Base-by-base conservation (phyloP, 768 basidiomycete genomes). In the Lentinula aciculospora region DNA sequence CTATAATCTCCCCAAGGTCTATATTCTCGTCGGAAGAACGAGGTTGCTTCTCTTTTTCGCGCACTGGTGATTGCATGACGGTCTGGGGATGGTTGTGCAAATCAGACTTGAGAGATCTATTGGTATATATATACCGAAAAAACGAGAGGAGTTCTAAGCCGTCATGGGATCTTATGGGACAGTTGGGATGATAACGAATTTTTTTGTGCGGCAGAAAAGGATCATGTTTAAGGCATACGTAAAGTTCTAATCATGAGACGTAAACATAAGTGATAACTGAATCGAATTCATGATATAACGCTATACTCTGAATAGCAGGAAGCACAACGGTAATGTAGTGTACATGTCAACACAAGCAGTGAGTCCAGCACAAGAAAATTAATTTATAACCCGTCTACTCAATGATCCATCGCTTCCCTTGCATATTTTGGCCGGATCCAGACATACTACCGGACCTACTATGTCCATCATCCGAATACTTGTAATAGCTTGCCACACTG, bases 401-500 rank as follows among this genome's bases (percentile, higher is more conserved):
- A 10, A 71, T 72, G 15, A 64, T 54, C 70, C 72, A 70, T n/a
- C 64, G 65, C 54, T 59, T 69, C 9, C 49, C 54, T 34, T 57
- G 62, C 39, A 54, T 60, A 42, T 42, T 42, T 21, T 50, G 21
- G 17, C 31, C 57, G 13, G 37, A 17, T 37, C 45, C 54, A 6
- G 56, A 39, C 21, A 28, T n/a, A 42, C 62, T 60, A 10, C 39
- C 42, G 23, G 55, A 45, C 29, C 63, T 62, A 39, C 29, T 37
- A 23, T 59, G 62, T 53, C 72, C 69, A 31, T 65, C 66, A 40
- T 71, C 68, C 19, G 69, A 66, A 53, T 68, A 67, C 21, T 63
- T 58, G 34, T 67, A 71, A 61, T 66, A 71, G 61, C 70, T 72
- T 19, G 63, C 64, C 27, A 69, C 60, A 61, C 76, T 79, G 46